Conservation (phyloP, 768 basidiomycete genomes). For the Suillus subluteus region DNA sequence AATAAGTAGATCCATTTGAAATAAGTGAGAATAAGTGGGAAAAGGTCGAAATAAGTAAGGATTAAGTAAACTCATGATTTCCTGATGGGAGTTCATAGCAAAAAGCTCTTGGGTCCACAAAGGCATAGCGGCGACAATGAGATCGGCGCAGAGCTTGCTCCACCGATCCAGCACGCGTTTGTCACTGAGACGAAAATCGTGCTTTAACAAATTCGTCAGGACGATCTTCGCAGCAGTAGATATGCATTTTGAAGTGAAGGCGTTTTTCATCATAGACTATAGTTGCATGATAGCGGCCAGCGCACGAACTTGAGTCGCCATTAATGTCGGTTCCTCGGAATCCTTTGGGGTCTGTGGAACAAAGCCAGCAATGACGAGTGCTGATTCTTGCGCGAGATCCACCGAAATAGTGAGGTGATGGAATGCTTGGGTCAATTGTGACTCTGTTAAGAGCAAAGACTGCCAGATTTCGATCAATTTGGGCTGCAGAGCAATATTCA, state of each 20-base stretch:
- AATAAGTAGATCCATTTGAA: too few relatives aligned
- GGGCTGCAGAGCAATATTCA: conserved; percentile 32
- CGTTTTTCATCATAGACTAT: conserved; percentile 57
- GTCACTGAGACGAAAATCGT: conserved; percentile 44
- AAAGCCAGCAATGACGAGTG: conserved; percentile 41
- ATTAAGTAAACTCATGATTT: too few relatives aligned
- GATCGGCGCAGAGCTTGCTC: conserved; percentile 50
- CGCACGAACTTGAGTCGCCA: conserved; percentile 37
- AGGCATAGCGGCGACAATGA: conserved; percentile 47
- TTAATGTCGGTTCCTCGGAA: conserved; percentile 13
- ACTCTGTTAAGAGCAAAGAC: conserved; percentile 54
- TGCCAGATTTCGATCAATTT: conserved; percentile 54
- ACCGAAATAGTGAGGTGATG: conserved; percentile 40
- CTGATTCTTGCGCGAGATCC: conserved; percentile 38
- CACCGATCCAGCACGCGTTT: conserved; percentile 45
- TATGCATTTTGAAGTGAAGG: conserved; percentile 47
- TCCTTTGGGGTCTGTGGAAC: conserved; percentile 21
- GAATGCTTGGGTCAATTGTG: conserved; percentile 44
- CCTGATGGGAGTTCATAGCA: conserved; percentile 26
- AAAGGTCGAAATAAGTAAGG: too few relatives aligned
- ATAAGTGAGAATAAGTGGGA: too few relatives aligned
- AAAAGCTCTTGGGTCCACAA: conserved; percentile 41
- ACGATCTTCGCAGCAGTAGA: conserved; percentile 48
- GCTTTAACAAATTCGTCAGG: conserved; percentile 47
- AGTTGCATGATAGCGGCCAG: conserved; percentile 48